Percentiles rank a stretch among this genome's conserved stretches.
Evolutionary conservation across 768 basidiomycete species (phyloP).

Genomic region (Xanthoconium stramineum): DNA sequence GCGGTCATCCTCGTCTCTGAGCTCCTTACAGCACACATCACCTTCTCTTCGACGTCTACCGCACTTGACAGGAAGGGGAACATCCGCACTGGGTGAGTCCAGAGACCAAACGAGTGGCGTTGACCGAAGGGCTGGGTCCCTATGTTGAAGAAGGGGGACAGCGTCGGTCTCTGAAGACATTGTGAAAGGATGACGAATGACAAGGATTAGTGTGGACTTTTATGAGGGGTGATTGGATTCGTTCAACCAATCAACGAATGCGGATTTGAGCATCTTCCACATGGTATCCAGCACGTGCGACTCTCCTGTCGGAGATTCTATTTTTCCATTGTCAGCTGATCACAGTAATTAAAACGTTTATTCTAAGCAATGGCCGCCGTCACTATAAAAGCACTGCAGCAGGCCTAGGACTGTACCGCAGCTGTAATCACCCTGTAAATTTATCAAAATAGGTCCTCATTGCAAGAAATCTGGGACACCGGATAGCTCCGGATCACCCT

Average conservation of each 20-base stretch:
- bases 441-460: too few relatives aligned
- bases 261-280: slow-evolving; percentile 9
- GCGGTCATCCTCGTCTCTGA: slow-evolving; percentile 76
- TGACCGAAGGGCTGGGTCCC: slow-evolving; percentile 6
- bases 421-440: too few relatives aligned
- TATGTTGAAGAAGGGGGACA: slow-evolving; percentile 21
- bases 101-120: slow-evolving; percentile 69
- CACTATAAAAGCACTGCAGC: too few relatives aligned
- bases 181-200: not conserved
- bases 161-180: slow-evolving; percentile 21
- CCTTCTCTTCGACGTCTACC: slow-evolving; percentile 48
- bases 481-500: too few relatives aligned
- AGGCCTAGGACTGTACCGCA: too few relatives aligned
- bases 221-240: too few relatives aligned
- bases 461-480: too few relatives aligned
- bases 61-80: slow-evolving; percentile 58
- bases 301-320: too few relatives aligned
- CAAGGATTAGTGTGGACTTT: slow-evolving; percentile 3
- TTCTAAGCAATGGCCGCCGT: too few relatives aligned
- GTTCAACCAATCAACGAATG: slow-evolving; percentile 10
- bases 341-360: too few relatives aligned
- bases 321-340: too few relatives aligned
- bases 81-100: slow-evolving; percentile 37
- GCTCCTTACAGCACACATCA: slow-evolving; percentile 86
- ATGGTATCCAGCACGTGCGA: too few relatives aligned